Percentiles rank a stretch among this genome's conserved stretches.
Evolutionary conservation across 2,329 filamentous ascomycete species (phyloP).

Genomic region (Fusarium vanettenii): DNA sequence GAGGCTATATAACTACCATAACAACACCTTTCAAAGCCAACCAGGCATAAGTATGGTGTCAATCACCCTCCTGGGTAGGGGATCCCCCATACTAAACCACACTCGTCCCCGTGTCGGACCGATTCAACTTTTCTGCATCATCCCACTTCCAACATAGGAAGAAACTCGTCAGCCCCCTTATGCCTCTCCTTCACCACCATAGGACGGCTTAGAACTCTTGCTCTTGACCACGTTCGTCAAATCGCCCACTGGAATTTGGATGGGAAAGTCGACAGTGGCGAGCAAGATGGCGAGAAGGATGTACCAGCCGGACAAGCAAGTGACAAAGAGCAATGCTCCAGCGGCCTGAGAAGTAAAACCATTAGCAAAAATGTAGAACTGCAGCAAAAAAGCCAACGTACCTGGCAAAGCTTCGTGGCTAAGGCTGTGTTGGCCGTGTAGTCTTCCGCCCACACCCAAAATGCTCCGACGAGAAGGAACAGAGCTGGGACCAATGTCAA

Average conservation of each 20-base stretch:
- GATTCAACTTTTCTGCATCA: not conserved
- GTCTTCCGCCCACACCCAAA: slow-evolving; percentile 63
- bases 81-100: not conserved
- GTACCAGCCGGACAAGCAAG: slow-evolving; percentile 63
- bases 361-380: not conserved
- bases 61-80: not conserved
- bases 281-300: slow-evolving; percentile 64
- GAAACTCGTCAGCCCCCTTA: not conserved
- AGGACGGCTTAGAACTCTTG: slow-evolving; percentile 17
- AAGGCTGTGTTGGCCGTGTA: slow-evolving; percentile 29
- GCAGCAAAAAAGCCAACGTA: not conserved
- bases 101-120: not conserved
- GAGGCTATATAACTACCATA: not conserved
- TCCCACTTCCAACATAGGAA: not conserved
- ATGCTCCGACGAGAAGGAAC: slow-evolving; percentile 67
- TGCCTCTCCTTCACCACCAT: not conserved
- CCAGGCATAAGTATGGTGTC: not conserved
- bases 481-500: slow-evolving; percentile 68
- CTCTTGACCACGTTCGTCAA: slow-evolving; percentile 58
- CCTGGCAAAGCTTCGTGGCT: slow-evolving; percentile 2
- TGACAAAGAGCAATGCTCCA: slow-evolving; percentile 61
- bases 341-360: slow-evolving; percentile 46
- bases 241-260: slow-evolving; percentile 66
- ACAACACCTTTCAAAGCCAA: not conserved
- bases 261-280: slow-evolving; percentile 65